Conservation (phyloP, 2,329 filamentous ascomycete species). For the Byssothecium circinans region DNA sequence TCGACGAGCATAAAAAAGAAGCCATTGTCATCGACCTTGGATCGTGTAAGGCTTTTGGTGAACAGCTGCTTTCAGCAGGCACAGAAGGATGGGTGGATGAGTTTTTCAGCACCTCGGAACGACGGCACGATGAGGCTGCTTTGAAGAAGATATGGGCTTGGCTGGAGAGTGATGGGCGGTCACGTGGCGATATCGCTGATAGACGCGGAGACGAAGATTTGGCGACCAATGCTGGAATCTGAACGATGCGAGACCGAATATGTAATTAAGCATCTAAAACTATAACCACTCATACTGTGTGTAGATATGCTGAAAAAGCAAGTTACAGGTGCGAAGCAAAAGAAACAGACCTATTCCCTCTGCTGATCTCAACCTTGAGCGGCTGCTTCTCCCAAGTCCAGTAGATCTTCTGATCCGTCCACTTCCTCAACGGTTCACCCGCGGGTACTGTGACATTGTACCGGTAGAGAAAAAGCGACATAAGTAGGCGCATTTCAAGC, state of each 20-base stretch:
- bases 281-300: too few species aligned
- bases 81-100: conserved; percentile 11
- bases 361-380: too few species aligned
- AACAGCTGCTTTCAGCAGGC: not conserved
- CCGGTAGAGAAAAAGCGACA: conserved; percentile 11
- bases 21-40: not conserved
- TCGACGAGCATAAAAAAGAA: not conserved
- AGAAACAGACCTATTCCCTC: too few species aligned
- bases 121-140: conserved; percentile 6
- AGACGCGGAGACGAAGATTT: too few species aligned
- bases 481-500: conserved; percentile 16
- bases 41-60: not conserved
- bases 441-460: conserved; percentile 6
- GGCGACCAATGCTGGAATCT: too few species aligned
- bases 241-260: too few species aligned
- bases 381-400: conserved; percentile 19
- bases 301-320: too few species aligned
- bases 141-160: conserved; percentile 10
- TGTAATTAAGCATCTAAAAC: too few species aligned
- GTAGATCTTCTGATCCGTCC: conserved; percentile 14
- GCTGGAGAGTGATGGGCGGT: too few species aligned
- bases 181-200: too few species aligned
- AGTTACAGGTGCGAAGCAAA: too few species aligned
- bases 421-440: conserved; percentile 3
- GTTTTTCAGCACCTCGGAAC: conserved; percentile 8